Conservation (phyloP, 2,329 filamentous ascomycete genomes). For the Cladophialophora immunda region DNA sequence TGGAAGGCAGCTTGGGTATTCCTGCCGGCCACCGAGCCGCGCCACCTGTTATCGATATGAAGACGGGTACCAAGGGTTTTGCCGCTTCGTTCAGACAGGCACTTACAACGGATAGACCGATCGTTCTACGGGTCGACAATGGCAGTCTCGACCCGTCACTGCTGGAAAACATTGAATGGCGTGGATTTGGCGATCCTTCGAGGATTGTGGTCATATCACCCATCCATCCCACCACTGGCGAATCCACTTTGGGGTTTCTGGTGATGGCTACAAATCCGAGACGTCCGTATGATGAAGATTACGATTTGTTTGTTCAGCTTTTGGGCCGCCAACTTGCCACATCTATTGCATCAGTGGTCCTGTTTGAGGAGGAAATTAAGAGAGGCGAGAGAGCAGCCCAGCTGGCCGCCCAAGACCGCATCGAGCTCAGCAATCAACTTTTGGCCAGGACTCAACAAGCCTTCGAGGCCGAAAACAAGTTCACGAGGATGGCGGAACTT, state of each 20-base stretch:
- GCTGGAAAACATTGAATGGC: constrained; percentile 72
- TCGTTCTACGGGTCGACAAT: constrained; percentile 72
- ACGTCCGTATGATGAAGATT: constrained; percentile 81
- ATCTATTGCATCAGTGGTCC: constrained; percentile 79
- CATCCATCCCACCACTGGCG: constrained; percentile 78
- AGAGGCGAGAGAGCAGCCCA: constrained; percentile 77
- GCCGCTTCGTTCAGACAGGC: constrained; percentile 78
- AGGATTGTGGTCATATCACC: constrained; percentile 78
- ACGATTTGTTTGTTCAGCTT: constrained; percentile 78
- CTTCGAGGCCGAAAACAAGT: constrained; percentile 74
- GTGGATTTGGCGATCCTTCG: constrained; percentile 76
- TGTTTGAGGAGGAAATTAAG: constrained; percentile 84
- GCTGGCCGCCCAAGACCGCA: constrained; percentile 77
- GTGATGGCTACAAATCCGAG: constrained; percentile 81
- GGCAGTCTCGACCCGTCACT: constrained; percentile 71
- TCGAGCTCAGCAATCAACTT: constrained; percentile 79
- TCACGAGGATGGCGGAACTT: constrained; percentile 84
- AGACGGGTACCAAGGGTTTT: constrained; percentile 74
- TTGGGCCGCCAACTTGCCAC: constrained; percentile 79
- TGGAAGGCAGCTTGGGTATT: constrained; percentile 77
- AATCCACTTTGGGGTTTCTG: constrained; percentile 78
- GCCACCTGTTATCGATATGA: constrained; percentile 71
- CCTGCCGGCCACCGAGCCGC: constrained; percentile 70
- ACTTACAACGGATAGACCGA: constrained; percentile 72
- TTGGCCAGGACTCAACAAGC: constrained; percentile 67